Conservation (phyloP, 1,284 basidiomycete species). For the Peniophora sp. region DNA sequence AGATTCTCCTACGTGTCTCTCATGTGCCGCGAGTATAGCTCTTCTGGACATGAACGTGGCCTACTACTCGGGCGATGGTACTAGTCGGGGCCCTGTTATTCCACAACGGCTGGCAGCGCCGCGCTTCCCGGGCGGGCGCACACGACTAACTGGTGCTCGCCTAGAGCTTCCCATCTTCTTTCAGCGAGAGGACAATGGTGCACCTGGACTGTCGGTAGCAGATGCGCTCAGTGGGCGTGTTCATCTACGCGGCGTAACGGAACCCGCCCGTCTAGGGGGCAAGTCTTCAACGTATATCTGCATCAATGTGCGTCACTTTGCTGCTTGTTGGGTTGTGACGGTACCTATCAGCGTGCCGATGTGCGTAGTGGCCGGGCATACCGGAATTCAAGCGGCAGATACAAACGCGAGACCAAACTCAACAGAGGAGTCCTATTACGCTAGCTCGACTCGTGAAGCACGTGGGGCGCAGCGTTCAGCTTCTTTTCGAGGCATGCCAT, state of each 20-base stretch:
- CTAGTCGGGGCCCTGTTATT: slow-evolving; percentile 6
- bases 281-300: slow-evolving; percentile 8
- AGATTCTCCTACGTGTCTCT: background rate
- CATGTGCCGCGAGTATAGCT: background rate
- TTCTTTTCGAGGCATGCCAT: slow-evolving; percentile 3
- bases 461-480: slow-evolving; percentile 8
- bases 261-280: slow-evolving; percentile 6
- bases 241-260: slow-evolving; percentile 1
- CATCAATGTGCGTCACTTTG: slow-evolving; percentile 6
- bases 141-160: slow-evolving; percentile 5
- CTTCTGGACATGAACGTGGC: background rate
- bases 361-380: slow-evolving; percentile 11
- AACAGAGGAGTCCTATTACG: slow-evolving; percentile 5
- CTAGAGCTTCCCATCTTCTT: slow-evolving; percentile 12
- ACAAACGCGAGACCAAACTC: slow-evolving; percentile 9
- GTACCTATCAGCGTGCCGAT: background rate
- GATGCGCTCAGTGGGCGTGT: slow-evolving; percentile 2
- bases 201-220: slow-evolving; percentile 6
- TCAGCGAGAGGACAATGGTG: slow-evolving; percentile 3
- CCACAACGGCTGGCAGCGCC: slow-evolving; percentile 9
- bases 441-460: slow-evolving; percentile 9
- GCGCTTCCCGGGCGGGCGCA: slow-evolving; percentile 1
- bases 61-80: slow-evolving; percentile 4
- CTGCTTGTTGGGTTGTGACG: background rate
- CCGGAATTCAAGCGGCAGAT: slow-evolving; percentile 8